phyloP scores from a whole-genome alignment of 75 land plant species.

The Sequoia sempervirens region DNA sequence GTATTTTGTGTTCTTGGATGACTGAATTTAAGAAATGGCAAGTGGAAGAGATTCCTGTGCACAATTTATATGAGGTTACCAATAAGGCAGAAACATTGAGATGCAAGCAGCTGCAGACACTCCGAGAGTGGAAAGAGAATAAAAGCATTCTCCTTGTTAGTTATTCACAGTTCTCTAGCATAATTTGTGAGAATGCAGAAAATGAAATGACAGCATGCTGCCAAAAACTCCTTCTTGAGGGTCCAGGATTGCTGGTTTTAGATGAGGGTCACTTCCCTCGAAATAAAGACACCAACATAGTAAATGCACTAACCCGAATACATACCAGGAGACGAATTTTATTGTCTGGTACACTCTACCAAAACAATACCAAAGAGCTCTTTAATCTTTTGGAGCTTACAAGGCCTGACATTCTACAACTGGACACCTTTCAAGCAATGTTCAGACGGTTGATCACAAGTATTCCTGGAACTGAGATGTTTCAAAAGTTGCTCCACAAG shows the following conservation, averaged over 20 bases:
- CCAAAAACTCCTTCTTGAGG: constrained; percentile 45
- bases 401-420: constrained; percentile 52
- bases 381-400: constrained; percentile 62
- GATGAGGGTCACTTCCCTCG: constrained; percentile 94
- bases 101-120: constrained; percentile 52
- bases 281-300: constrained; percentile 63
- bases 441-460: constrained; percentile 31
- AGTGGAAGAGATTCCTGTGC: constrained; percentile 57
- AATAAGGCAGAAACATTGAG: constrained; percentile 41
- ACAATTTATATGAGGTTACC: constrained; percentile 40
- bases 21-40: constrained; percentile 85
- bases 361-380: constrained; percentile 77
- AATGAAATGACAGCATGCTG: constrained; percentile 29
- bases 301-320: constrained; percentile 64
- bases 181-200: constrained; percentile 26
- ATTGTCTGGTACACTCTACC: constrained; percentile 74
- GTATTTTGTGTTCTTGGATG: constrained; percentile 73
- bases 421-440: constrained; percentile 30
- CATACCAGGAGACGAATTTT: constrained; percentile 71
- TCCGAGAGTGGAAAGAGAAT: constrained; percentile 56
- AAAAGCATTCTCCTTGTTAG: constrained; percentile 74
- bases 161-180: constrained; percentile 66
- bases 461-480: constrained; percentile 17
- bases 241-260: constrained; percentile 70
- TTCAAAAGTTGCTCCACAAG: constrained; percentile 9